Evolutionary conservation across 2,329 filamentous ascomycete genomes (phyloP), one percentile per base, ranked within the genome.

Genomic region (Tympanopsis confertula): DNA sequence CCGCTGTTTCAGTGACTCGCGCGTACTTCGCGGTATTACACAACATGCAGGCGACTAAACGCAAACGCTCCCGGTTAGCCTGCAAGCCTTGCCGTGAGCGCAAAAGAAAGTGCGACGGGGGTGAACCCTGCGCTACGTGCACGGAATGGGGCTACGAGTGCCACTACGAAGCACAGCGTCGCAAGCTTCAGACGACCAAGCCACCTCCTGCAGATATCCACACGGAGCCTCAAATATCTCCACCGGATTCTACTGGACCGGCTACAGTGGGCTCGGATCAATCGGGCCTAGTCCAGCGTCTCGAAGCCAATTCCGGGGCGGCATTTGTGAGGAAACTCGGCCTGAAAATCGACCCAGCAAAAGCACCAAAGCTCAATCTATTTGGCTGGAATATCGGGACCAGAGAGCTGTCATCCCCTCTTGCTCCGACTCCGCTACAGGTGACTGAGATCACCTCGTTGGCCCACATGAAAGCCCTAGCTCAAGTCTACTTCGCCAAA

Each of bases 291-390:
- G 15, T 18, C 7, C 12, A 15, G 10, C 10, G 12, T 33, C 30
- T 33, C 30, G 30, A 10, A 7, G 30, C 30, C 7, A 33, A 33
- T 18, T 33, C 30, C 7, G 30, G 30, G 7, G 62, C 65, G 4
- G 63, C 63, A 2, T 68, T 68, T 47, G 63, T 65, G 37, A 53
- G 62, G 38, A 54, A 60, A 17, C 51, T 68, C 13, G 64, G 61
- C 5, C 50, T 65, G 36, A 56, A 58, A 35, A 55, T 67, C 41
- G 63, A 68, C 44, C 59, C 63, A 12, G 54, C 55, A 62, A 5
- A 33, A 7, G 30, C 30, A 15, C 63, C 63, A 12, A 55, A 59
- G 38, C 47, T 66, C 17, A 59, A 66, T 46, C 56, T 66, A 4
- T 66, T 68, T 44, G 63, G 58, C 2, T 68, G 65, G 65, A 68